These are phyloP conservation scores for Cryphonectria parasitica DNA, from an alignment of 2,329 filamentous ascomycete species.

Conservation along the genomic window DNA sequence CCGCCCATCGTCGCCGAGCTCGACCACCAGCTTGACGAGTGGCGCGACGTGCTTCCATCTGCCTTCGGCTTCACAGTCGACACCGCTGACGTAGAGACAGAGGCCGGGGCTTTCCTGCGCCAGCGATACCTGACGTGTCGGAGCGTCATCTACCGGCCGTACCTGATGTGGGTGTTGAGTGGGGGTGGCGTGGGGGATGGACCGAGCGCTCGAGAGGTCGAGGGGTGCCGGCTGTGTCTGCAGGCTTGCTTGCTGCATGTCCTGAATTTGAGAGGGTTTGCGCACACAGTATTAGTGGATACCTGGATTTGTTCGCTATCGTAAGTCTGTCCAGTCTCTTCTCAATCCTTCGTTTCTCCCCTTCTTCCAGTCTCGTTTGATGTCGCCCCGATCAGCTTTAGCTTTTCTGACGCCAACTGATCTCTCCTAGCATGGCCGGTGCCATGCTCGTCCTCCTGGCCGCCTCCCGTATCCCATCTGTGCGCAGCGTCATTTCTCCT, in stretches of 20 bases:
- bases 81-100: constrained; percentile 38
- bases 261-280: constrained; percentile 50
- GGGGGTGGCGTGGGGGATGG: constrained; percentile 38
- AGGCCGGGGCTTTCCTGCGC: constrained; percentile 52
- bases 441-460: constrained; percentile 54
- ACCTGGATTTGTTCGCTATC: constrained; percentile 60
- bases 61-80: constrained; percentile 47
- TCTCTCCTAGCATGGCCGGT: constrained; percentile 47
- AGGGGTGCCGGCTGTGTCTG: constrained; percentile 49
- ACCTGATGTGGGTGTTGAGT: constrained; percentile 54
- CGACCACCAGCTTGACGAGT: constrained; percentile 53
- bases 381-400: neutral
- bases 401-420: neutral
- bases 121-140: constrained; percentile 56
- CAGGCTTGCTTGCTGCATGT: constrained; percentile 54
- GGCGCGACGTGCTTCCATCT: constrained; percentile 50
- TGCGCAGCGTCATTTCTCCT: constrained; percentile 44
- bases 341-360: neutral
- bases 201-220: constrained; percentile 29
- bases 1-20: constrained; percentile 53
- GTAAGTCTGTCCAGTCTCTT: constrained; percentile 40
- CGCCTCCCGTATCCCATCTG: constrained; percentile 44
- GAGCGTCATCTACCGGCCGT: constrained; percentile 57
- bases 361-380: neutral
- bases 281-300: constrained; percentile 56